These are phyloP conservation scores for Candida koratica DNA, from an alignment of 805 yeast genomes.

Conservation along the genomic window DNA sequence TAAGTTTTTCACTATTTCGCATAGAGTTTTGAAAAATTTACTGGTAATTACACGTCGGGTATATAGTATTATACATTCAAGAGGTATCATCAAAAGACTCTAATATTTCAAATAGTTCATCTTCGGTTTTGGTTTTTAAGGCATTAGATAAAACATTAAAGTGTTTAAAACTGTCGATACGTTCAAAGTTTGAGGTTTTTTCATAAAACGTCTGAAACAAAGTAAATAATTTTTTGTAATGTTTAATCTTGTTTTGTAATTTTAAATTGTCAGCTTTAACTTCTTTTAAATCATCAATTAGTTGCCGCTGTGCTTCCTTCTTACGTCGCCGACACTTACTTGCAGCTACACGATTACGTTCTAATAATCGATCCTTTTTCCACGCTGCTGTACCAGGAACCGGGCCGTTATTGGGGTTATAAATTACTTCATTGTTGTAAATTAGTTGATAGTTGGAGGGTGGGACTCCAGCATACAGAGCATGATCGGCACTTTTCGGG, in stretches of 20 bases:
- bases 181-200: constrained; percentile 9
- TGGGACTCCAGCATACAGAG: constrained; percentile 36
- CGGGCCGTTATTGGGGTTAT: constrained; percentile 50
- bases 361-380: constrained; percentile 63
- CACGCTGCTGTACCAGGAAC: constrained; percentile 62
- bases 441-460: constrained; percentile 50
- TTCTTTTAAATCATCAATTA: constrained; percentile 56
- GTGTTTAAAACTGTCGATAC: constrained; percentile 9
- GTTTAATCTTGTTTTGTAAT: constrained; percentile 9
- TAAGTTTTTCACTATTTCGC: constrained; percentile 2
- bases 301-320: constrained; percentile 62
- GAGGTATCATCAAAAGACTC: constrained; percentile 2
- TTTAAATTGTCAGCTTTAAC: constrained; percentile 35
- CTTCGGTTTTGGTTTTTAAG: constrained; percentile 10
- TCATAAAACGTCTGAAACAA: constrained; percentile 12
- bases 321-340: constrained; percentile 65
- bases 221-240: constrained; percentile 11
- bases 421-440: constrained; percentile 53
- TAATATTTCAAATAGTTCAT: constrained; percentile 11
- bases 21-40: constrained; percentile 10
- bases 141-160: constrained; percentile 13
- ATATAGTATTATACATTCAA: too few relatives aligned
- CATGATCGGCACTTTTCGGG: constrained; percentile 3
- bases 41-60: neutral
- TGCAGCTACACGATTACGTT: constrained; percentile 65